Evolutionary conservation across 2,329 filamentous ascomycete species (phyloP).

Genomic region (Xylariales sp.): DNA sequence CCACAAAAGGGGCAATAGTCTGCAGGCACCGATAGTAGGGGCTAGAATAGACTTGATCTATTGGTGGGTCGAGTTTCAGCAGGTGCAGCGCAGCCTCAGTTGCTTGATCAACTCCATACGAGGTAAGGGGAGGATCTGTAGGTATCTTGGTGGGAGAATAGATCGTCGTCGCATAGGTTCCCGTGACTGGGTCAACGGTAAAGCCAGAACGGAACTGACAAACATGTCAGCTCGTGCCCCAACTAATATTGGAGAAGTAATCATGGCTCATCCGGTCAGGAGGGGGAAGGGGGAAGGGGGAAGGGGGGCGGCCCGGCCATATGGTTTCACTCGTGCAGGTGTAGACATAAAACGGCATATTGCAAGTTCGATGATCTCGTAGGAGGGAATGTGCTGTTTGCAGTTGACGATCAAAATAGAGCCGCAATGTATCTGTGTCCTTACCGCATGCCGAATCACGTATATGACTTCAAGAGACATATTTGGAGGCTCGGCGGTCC

Average conservation of each 20-base stretch:
- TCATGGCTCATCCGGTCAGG: too few relatives aligned
- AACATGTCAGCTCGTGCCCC: too few relatives aligned
- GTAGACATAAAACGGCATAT: too few relatives aligned
- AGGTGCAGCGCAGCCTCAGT: slow-evolving; percentile 70
- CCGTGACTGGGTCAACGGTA: slow-evolving; percentile 77
- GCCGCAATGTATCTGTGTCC: slow-evolving; percentile 23
- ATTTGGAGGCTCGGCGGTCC: too few relatives aligned
- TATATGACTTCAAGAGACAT: slow-evolving; percentile 70
- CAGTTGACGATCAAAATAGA: slow-evolving; percentile 6
- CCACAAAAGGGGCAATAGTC: slow-evolving; percentile 69
- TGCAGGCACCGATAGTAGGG: slow-evolving; percentile 87
- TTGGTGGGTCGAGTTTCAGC: slow-evolving; percentile 55
- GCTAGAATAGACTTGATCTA: slow-evolving; percentile 73
- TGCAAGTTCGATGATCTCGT: too few relatives aligned
- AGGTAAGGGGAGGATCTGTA: slow-evolving; percentile 81
- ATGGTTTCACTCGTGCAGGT: too few relatives aligned
- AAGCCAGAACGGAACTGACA: slow-evolving; percentile 83
- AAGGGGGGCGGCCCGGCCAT: too few relatives aligned
- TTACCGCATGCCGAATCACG: slow-evolving; percentile 70
- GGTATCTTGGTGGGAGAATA: slow-evolving; percentile 83
- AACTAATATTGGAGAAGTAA: too few relatives aligned
- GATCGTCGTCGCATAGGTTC: slow-evolving; percentile 69
- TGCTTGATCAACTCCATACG: slow-evolving; percentile 81
- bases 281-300: too few relatives aligned
- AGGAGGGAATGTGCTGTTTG: too few relatives aligned